These are phyloP conservation scores for Hanseniaspora singularis DNA, from an alignment of 805 yeast genomes.

Conservation along the genomic window DNA sequence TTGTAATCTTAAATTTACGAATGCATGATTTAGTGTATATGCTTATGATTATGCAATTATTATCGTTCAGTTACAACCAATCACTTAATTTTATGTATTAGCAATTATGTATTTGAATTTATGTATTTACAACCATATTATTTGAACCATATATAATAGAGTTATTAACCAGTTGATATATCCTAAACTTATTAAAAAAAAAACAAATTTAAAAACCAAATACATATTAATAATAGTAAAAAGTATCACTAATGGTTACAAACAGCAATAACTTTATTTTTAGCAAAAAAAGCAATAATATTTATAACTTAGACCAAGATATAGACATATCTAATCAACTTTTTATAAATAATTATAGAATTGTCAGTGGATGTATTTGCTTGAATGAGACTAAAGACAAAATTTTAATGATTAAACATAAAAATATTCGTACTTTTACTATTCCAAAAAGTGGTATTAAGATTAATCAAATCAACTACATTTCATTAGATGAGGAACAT, in stretches of 20 bases:
- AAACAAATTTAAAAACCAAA: too few species aligned
- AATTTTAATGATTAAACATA: slow-evolving; percentile 65
- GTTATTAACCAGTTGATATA: too few species aligned
- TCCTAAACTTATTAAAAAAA: too few species aligned
- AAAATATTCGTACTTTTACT: slow-evolving; percentile 52
- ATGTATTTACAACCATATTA: too few species aligned
- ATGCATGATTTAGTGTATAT: too few species aligned
- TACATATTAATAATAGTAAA: too few species aligned
- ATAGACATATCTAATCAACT: slow-evolving; percentile 12
- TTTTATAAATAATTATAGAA: slow-evolving; percentile 37
- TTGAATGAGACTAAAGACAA: slow-evolving; percentile 43
- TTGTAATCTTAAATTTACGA: too few species aligned
- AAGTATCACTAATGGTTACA: neutral
- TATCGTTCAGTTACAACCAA: too few species aligned
- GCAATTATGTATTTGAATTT: too few species aligned
- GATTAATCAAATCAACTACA: slow-evolving; percentile 45
- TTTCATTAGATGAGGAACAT: slow-evolving; percentile 23
- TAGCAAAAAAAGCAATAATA: neutral
- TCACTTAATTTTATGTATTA: too few species aligned
- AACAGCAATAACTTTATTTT: neutral
- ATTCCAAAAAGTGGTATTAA: slow-evolving; percentile 96
- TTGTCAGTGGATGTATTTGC: slow-evolving; percentile 89
- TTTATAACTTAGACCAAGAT: neutral
- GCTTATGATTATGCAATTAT: too few species aligned
- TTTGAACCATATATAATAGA: too few species aligned